Evolutionary conservation across 768 basidiomycete genomes (phyloP).

Genomic region (Lactarius pseudohatsudake): DNA sequence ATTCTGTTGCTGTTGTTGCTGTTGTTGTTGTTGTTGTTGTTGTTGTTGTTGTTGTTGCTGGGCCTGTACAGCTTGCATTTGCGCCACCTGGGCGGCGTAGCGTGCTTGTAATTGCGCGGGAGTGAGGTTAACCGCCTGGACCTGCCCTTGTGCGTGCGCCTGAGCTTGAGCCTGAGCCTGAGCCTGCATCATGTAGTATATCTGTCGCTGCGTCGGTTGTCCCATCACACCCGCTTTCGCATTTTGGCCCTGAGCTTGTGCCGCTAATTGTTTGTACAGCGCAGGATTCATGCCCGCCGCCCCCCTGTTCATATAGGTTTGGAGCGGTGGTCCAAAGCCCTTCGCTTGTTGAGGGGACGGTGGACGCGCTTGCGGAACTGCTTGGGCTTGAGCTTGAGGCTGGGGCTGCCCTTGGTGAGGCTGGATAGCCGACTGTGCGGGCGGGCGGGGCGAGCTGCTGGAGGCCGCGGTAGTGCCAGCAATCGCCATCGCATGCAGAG

Average conservation of each 20-base stretch:
- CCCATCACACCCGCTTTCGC: constrained; percentile 8
- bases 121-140: background rate
- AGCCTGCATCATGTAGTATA: background rate
- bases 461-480: constrained; percentile 38
- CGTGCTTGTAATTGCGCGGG: constrained; percentile 12
- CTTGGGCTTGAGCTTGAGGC: constrained; percentile 24
- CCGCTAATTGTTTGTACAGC: constrained; percentile 12
- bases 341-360: constrained; percentile 11
- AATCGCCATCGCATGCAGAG: constrained; percentile 38
- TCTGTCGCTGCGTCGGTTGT: background rate
- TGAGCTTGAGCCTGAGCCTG: constrained; percentile 28
- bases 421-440: constrained; percentile 39
- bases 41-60: constrained; percentile 17
- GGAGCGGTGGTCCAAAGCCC: background rate
- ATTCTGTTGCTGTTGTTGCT: constrained; percentile 33
- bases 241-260: constrained; percentile 22
- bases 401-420: constrained; percentile 40
- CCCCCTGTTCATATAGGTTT: constrained; percentile 4
- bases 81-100: constrained; percentile 20
- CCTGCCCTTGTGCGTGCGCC: constrained; percentile 27
- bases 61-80: constrained; percentile 25
- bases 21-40: constrained; percentile 31
- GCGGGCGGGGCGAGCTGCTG: constrained; percentile 24
- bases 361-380: constrained; percentile 13
- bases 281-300: background rate